These are phyloP conservation scores for Maudiozyma barnettii DNA, from an alignment of 805 yeast genomes.

Conservation along the genomic window DNA sequence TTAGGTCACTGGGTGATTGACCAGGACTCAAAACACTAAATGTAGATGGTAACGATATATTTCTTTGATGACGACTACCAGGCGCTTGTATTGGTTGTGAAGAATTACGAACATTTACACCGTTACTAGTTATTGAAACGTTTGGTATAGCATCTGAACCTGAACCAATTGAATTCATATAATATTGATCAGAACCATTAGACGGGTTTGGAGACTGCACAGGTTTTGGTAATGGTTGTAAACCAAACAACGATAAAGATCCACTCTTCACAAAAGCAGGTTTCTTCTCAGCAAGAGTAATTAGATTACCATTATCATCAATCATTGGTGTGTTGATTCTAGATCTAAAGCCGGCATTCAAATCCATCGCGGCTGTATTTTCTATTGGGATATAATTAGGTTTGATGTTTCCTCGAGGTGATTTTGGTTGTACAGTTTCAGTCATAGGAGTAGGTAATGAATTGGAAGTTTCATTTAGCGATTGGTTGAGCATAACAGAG, in stretches of 20 bases:
- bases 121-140: conserved; percentile 18
- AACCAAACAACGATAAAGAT: conserved; percentile 3
- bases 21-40: conserved; percentile 8
- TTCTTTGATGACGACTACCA: conserved; percentile 14
- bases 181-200: conserved; percentile 1
- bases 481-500: background rate
- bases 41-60: conserved; percentile 14
- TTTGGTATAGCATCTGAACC: conserved; percentile 1
- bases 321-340: conserved; percentile 29
- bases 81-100: background rate
- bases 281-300: conserved; percentile 24
- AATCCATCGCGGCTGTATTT: conserved; percentile 6
- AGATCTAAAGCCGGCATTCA: conserved; percentile 9
- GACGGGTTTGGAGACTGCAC: conserved; percentile 8
- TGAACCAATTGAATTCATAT: conserved; percentile 4
- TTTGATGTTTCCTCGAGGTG: conserved; percentile 7
- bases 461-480: background rate
- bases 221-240: conserved; percentile 3
- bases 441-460: background rate
- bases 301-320: conserved; percentile 31
- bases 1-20: conserved; percentile 15
- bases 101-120: conserved; percentile 6
- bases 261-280: conserved; percentile 1
- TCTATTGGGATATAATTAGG: conserved; percentile 24
- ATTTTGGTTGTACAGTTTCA: background rate